phyloP scores from a whole-genome alignment of 305 asterid genomes.

The Fraxinus sp. region DNA sequence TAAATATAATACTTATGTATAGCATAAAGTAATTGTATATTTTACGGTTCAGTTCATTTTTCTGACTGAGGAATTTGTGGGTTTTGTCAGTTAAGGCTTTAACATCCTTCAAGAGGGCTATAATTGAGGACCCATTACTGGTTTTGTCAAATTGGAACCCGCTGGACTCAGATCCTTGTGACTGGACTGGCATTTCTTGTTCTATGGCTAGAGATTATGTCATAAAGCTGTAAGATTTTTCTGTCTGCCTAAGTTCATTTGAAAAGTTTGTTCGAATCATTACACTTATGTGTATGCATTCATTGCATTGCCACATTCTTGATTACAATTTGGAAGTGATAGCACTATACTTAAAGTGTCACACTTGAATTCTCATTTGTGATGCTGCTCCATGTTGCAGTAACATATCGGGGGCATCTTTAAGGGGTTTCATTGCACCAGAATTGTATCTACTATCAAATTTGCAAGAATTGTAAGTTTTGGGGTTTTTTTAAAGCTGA shows the following conservation, averaged over 20 bases:
- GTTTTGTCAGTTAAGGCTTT: constrained; percentile 66
- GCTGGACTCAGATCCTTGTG: constrained; percentile 80
- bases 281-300: neutral
- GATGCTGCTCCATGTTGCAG: constrained; percentile 43
- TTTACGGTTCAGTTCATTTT: constrained; percentile 1
- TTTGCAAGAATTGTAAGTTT: constrained; percentile 80
- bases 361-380: constrained; percentile 18
- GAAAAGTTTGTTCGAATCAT: neutral
- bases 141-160: constrained; percentile 82
- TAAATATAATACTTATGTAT: constrained; percentile 3
- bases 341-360: neutral
- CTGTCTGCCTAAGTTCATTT: neutral
- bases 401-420: constrained; percentile 73
- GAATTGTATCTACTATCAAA: constrained; percentile 54
- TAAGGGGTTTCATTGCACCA: constrained; percentile 79
- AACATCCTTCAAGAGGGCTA: constrained; percentile 74
- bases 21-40: constrained; percentile 1
- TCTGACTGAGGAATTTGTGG: constrained; percentile 16
- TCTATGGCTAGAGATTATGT: constrained; percentile 68
- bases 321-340: neutral
- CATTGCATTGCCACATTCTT: neutral
- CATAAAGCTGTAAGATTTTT: constrained; percentile 65
- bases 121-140: constrained; percentile 79
- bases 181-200: constrained; percentile 75
- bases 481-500: neutral